A percentile compares a stretch with the other conserved stretches of the same genome.
Conservation (phyloP, 1,284 basidiomycete genomes). For the Papiliotrema laurentii region DNA sequence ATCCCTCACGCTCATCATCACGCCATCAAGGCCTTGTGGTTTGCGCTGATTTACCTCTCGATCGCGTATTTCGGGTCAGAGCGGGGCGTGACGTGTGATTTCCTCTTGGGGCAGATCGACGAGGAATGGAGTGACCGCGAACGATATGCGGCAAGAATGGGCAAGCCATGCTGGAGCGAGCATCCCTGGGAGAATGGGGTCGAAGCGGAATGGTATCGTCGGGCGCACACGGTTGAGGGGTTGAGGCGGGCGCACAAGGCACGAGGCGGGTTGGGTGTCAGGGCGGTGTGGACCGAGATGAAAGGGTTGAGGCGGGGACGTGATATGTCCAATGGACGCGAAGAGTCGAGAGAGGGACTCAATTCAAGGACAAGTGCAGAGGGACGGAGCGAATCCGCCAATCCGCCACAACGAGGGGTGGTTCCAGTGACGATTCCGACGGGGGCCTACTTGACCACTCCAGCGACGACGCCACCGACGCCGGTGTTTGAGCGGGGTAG, state of each 20-base stretch:
- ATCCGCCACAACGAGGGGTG: background rate
- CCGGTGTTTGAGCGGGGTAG: background rate
- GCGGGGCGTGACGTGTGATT: constrained; percentile 6
- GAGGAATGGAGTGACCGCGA: constrained; percentile 4
- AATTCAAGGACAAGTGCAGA: background rate
- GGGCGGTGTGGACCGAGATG: constrained; percentile 2
- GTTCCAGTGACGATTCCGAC: background rate
- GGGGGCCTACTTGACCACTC: background rate
- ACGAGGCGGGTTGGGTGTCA: background rate
- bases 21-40: constrained; percentile 6
- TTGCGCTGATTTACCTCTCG: constrained; percentile 7
- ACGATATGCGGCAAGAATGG: background rate
- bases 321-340: background rate
- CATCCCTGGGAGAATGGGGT: background rate
- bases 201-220: background rate
- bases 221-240: background rate
- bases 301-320: constrained; percentile 3
- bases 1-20: constrained; percentile 6
- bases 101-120: constrained; percentile 2
- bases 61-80: constrained; percentile 4
- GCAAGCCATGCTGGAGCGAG: background rate
- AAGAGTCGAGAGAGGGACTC: no score
- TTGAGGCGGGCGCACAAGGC: background rate
- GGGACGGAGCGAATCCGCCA: background rate
- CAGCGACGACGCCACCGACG: background rate